These are phyloP conservation scores for Aphanomyces cochlioides DNA, from an alignment of 352 stramenopile species.

Conservation along the genomic window DNA sequence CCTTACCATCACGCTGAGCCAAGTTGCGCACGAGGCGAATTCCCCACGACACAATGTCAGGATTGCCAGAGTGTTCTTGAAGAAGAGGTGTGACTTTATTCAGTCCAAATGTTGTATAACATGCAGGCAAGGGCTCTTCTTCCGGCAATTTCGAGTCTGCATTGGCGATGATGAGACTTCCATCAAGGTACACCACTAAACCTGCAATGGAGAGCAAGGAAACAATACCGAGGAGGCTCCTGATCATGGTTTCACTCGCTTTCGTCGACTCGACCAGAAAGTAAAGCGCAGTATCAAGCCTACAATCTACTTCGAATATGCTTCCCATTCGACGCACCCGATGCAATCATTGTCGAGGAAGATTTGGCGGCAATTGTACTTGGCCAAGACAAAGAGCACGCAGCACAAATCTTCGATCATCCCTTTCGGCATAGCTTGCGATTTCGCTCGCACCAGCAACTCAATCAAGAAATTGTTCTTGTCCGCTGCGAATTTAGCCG, in stretches of 20 bases:
- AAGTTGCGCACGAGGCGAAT: slow-evolving; percentile 28
- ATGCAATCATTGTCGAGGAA: slow-evolving; percentile 19
- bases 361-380: slow-evolving; percentile 25
- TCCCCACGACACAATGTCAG: slow-evolving; percentile 27
- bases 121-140: slow-evolving; percentile 8
- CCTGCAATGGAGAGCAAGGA: slow-evolving; percentile 25
- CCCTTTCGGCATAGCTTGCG: neutral
- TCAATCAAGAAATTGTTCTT: slow-evolving; percentile 13
- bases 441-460: slow-evolving; percentile 20
- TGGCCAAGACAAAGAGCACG: slow-evolving; percentile 28
- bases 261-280: slow-evolving; percentile 6
- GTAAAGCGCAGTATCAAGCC: slow-evolving; percentile 9
- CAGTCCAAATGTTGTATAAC: slow-evolving; percentile 28
- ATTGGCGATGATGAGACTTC: neutral
- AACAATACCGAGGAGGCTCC: slow-evolving; percentile 23
- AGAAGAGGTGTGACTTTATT: slow-evolving; percentile 23
- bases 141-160: slow-evolving; percentile 12
- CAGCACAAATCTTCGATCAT: slow-evolving; percentile 6
- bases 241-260: neutral
- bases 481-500: slow-evolving; percentile 17
- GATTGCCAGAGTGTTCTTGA: slow-evolving; percentile 21
- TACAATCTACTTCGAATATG: neutral
- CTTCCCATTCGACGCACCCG: neutral
- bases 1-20: slow-evolving; percentile 16
- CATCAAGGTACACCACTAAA: neutral